Conservation (phyloP, 495 filamentous ascomycete species). For the Hyaloscypha bicolor region DNA sequence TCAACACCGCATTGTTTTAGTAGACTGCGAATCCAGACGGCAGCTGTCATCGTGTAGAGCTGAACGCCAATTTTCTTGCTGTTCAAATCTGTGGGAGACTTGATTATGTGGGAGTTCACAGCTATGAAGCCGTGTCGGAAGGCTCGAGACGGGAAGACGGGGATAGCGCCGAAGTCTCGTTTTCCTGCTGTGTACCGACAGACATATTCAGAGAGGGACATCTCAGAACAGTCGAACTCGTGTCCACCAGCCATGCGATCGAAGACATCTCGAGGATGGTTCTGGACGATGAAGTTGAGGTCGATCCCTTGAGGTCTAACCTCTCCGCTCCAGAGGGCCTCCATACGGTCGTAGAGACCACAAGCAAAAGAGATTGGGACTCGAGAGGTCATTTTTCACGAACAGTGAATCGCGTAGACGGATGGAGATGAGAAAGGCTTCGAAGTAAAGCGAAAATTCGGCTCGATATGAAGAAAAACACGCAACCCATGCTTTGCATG, state of each 20-base stretch:
- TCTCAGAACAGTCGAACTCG: constrained; percentile 44
- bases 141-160: constrained; percentile 42
- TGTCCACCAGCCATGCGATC: constrained; percentile 36
- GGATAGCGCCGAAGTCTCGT: constrained; percentile 40
- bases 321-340: constrained; percentile 30
- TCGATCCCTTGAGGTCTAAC: constrained; percentile 35
- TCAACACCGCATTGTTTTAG: constrained; percentile 41
- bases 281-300: constrained; percentile 36
- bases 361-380: constrained; percentile 28
- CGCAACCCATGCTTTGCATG: neutral
- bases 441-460: neutral
- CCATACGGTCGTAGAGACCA: constrained; percentile 37
- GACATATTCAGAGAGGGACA: constrained; percentile 43
- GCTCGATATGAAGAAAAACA: neutral
- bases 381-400: neutral
- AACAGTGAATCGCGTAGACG: neutral
- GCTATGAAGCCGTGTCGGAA: constrained; percentile 45
- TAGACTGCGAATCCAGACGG: constrained; percentile 42
- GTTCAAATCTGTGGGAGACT: constrained; percentile 40
- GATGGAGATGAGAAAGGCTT: neutral
- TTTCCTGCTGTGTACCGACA: constrained; percentile 36
- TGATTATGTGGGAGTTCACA: constrained; percentile 39
- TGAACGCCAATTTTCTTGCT: constrained; percentile 44
- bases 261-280: constrained; percentile 34
- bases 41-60: constrained; percentile 47